These are phyloP conservation scores for Sporothrix humicola DNA, from an alignment of 2,329 filamentous ascomycete species.

Conservation along the genomic window DNA sequence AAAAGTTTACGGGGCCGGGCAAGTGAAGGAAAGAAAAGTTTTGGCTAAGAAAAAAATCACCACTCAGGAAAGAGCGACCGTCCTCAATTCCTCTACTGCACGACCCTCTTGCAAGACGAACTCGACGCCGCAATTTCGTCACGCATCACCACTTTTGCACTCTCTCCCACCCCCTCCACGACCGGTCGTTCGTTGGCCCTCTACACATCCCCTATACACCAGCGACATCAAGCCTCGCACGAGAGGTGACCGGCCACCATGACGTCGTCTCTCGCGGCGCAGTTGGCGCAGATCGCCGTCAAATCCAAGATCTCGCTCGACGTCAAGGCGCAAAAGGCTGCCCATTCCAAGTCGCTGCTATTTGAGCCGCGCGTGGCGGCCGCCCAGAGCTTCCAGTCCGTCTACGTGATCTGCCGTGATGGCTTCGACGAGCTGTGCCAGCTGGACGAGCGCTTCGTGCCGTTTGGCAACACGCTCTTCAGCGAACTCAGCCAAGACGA, in stretches of 20 bases:
- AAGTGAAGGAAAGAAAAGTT: constrained; percentile 29
- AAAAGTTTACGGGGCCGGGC: constrained; percentile 20
- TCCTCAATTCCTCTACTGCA: constrained; percentile 12
- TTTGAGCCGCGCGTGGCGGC: constrained; percentile 86
- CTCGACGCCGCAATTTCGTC: constrained; percentile 25
- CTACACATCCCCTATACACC: background rate
- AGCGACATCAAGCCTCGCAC: background rate
- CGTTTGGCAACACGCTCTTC: constrained; percentile 81
- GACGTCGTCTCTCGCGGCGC: constrained; percentile 78
- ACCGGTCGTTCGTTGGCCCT: background rate
- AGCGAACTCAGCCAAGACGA: constrained; percentile 90
- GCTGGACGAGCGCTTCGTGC: constrained; percentile 77
- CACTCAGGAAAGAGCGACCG: constrained; percentile 20
- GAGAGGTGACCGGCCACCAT: constrained; percentile 32
- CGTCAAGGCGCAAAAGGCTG: constrained; percentile 87
- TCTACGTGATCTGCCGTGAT: constrained; percentile 85
- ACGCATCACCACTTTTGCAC: constrained; percentile 3
- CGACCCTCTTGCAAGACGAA: constrained; percentile 23
- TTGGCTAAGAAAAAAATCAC: constrained; percentile 32
- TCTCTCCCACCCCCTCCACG: background rate
- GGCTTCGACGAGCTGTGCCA: constrained; percentile 91
- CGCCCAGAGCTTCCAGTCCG: constrained; percentile 85
- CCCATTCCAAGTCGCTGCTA: constrained; percentile 92
- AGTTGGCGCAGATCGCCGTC: constrained; percentile 89
- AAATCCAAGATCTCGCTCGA: constrained; percentile 90